These are phyloP conservation scores for Fusarium foetens DNA, from an alignment of 2,329 filamentous ascomycete species.

Conservation along the genomic window DNA sequence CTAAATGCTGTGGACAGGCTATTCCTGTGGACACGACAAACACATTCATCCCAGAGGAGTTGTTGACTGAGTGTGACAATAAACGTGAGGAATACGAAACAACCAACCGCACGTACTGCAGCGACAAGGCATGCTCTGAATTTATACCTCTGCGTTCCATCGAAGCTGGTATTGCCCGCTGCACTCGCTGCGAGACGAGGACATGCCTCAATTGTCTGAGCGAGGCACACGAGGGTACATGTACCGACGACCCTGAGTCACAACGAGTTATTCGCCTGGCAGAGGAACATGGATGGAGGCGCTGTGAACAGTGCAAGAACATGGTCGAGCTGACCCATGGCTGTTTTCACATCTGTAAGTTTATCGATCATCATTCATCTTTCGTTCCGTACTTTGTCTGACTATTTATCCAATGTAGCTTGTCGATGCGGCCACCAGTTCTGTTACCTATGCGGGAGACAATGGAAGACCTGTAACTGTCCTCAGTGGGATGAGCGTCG, in stretches of 20 bases:
- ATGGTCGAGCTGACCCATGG: fast-evolving
- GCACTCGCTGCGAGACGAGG: not conserved
- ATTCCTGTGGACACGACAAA: fast-evolving
- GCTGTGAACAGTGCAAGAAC: not conserved
- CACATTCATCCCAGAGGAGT: fast-evolving
- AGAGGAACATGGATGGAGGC: fast-evolving
- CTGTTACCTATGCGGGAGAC: fast-evolving
- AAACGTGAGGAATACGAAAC: fast-evolving
- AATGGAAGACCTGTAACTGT: not conserved
- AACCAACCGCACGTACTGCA: fast-evolving
- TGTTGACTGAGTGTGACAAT: fast-evolving
- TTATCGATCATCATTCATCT: not conserved
- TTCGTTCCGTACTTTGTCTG: not conserved
- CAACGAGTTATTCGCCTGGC: fast-evolving
- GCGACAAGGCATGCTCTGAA: fast-evolving
- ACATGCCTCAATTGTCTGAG: not conserved
- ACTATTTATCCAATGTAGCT: fast-evolving
- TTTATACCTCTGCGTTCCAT: fast-evolving
- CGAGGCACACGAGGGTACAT: not conserved
- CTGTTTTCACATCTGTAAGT: not conserved
- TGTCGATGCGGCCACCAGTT: not conserved
- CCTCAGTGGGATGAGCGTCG: not conserved
- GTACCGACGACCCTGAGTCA: not conserved
- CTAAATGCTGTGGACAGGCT: fast-evolving
- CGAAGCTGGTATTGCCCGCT: not conserved